phyloP scores from a whole-genome alignment of 2,329 filamentous ascomycete species.

The Hypoxylon sp. region DNA sequence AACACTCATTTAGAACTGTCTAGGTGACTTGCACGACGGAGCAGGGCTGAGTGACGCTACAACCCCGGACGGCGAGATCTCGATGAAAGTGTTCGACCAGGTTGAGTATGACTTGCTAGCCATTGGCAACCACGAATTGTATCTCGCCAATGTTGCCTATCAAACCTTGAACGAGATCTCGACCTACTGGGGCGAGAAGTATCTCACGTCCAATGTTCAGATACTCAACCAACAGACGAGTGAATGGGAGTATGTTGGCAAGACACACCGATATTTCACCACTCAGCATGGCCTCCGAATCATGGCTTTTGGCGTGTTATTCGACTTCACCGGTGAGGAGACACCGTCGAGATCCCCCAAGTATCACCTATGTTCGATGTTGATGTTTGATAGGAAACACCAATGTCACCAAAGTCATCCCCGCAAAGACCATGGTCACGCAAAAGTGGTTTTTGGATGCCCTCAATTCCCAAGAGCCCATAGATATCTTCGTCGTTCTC shows the following conservation, averaged over 20 bases:
- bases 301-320: slow-evolving; percentile 63
- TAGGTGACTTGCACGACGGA: slow-evolving; percentile 75
- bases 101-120: slow-evolving; percentile 61
- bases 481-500: slow-evolving; percentile 75
- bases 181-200: slow-evolving; percentile 66
- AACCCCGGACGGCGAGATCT: slow-evolving; percentile 68
- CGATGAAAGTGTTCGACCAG: slow-evolving; percentile 63
- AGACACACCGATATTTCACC: slow-evolving; percentile 62
- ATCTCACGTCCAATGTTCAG: slow-evolving; percentile 64
- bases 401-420: slow-evolving; percentile 73
- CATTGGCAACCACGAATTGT: slow-evolving; percentile 73
- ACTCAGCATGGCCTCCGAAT: slow-evolving; percentile 60
- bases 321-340: slow-evolving; percentile 65
- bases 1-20: neutral
- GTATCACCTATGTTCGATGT: neutral
- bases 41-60: slow-evolving; percentile 75
- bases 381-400: slow-evolving; percentile 64
- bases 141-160: slow-evolving; percentile 73
- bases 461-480: slow-evolving; percentile 66
- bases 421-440: slow-evolving; percentile 65
- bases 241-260: slow-evolving; percentile 60
- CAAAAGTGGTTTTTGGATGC: slow-evolving; percentile 74
- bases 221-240: slow-evolving; percentile 58
- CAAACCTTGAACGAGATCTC: slow-evolving; percentile 73
- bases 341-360: slow-evolving; percentile 59